phyloP scores from a whole-genome alignment of 139 green algal species.

The Chlamydomonas incerta region DNA sequence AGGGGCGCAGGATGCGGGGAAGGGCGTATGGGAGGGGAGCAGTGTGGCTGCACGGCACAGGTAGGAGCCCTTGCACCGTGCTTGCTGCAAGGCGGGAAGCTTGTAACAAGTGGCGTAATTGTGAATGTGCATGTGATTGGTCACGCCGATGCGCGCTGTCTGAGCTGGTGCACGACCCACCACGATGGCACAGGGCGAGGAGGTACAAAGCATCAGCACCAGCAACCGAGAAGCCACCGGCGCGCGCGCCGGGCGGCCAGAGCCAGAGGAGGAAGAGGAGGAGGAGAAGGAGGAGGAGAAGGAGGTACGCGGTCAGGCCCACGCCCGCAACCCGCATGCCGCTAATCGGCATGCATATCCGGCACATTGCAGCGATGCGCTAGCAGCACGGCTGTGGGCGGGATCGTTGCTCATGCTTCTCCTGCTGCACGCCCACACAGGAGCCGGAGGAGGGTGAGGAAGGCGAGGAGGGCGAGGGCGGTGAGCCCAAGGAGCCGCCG shows the following conservation, averaged over 20 bases:
- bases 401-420: too few species aligned
- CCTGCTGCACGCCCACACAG: neutral
- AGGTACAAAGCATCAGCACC: conserved; percentile 47
- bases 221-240: conserved; percentile 48
- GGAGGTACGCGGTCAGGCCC: neutral
- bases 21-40: too few species aligned
- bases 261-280: conserved; percentile 48
- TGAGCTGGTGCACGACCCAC: too few species aligned
- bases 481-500: conserved; percentile 40
- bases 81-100: too few species aligned
- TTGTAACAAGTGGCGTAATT: too few species aligned
- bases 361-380: too few species aligned
- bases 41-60: too few species aligned
- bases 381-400: too few species aligned
- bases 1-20: neutral
- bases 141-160: too few species aligned
- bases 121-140: too few species aligned
- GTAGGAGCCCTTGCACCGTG: too few species aligned
- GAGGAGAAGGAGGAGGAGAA: conserved; percentile 45
- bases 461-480: conserved; percentile 45
- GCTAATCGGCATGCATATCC: neutral
- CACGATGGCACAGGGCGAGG: conserved; percentile 40
- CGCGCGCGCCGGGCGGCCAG: conserved; percentile 48
- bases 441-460: conserved; percentile 40
- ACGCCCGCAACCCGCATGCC: too few species aligned